Evolutionary conservation across 2,329 filamentous ascomycete genomes (phyloP).

Genomic region (Pseudogymnoascus sp.): DNA sequence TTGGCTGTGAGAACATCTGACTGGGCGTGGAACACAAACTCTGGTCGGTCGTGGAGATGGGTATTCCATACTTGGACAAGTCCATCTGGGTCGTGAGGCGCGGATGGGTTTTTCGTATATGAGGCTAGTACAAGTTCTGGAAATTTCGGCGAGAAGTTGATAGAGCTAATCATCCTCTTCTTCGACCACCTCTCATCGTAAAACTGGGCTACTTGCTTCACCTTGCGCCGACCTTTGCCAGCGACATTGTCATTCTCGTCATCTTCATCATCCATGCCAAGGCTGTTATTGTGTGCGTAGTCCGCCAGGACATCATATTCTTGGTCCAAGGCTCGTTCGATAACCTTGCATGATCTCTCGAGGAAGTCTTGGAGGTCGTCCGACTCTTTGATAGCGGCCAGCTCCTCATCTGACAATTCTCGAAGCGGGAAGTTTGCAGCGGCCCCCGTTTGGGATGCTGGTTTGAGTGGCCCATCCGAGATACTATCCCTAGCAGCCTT

Average conservation of each 20-base stretch:
- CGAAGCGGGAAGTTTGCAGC: slow-evolving; percentile 65
- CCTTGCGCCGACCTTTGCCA: slow-evolving; percentile 62
- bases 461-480: slow-evolving; percentile 41
- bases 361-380: slow-evolving; percentile 93
- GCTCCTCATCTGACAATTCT: slow-evolving; percentile 73
- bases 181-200: slow-evolving; percentile 94
- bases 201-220: slow-evolving; percentile 87
- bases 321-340: slow-evolving; percentile 88
- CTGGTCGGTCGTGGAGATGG: slow-evolving; percentile 86
- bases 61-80: slow-evolving; percentile 96
- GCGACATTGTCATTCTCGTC: slow-evolving; percentile 64
- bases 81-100: slow-evolving; percentile 87
- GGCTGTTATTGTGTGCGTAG: slow-evolving; percentile 71
- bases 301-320: slow-evolving; percentile 95
- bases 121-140: slow-evolving; percentile 87
- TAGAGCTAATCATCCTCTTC: slow-evolving; percentile 92
- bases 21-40: slow-evolving; percentile 94
- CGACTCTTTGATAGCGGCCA: slow-evolving; percentile 82
- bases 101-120: slow-evolving; percentile 95
- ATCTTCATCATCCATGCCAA: slow-evolving; percentile 72
- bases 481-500: slow-evolving; percentile 59
- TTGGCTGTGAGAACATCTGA: slow-evolving; percentile 93
- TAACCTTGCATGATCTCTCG: slow-evolving; percentile 91
- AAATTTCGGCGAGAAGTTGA: slow-evolving; percentile 94
- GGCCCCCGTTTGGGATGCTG: slow-evolving; percentile 37